Base-by-base conservation (phyloP, 257 asterid genomes). In the Solanum habrochaites region DNA sequence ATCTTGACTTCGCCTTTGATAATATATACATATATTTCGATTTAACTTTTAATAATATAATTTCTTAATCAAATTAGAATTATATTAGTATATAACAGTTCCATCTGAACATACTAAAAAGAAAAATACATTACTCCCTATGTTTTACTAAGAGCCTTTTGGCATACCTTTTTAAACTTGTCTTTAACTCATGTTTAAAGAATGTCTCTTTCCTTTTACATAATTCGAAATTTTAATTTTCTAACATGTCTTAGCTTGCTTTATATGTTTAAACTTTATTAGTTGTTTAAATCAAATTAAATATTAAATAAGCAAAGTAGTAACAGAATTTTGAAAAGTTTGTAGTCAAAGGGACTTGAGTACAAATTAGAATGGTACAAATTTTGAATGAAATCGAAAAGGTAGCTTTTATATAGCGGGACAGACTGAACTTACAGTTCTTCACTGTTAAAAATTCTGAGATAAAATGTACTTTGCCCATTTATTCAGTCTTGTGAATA, bases 361-460 rank as follows among this genome's bases (percentile, higher is more conserved):
- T 16, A 23, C 18, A 52, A 52, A 52, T 16, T 16, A 6, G 62
- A 52, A 52, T 6, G 62, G 62, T 52, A 52, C n/a, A 4, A 77
- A 14, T 27, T n/a, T 43, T 77, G 64, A 43, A 77, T 25, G n/a
- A 77, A 77, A 77, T 43, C 39, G 83, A 77, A 77, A 77, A 77
- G 83, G 62, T 25, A 6, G 21, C 11, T 56, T 49, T 6, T 49
- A 16, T 20, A 8, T 14, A 0, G 35, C 15, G 7, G 23, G 64
- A 77, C 83, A 43, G 62, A 77, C 83, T 77, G 83, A 47, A 77
- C 25, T 77, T 43, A 25, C 83, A 43, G 40, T 77, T 40, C n/a
- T 42, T 7, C 35, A 42, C 8, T 27, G 64, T 56, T 56, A 56
- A 18, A 6, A 52, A 52, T 16, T 52, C 62, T 52, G 62, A 23